Evolutionary conservation across 2,329 filamentous ascomycete species (phyloP), one percentile per base, ranked within the genome.

Genomic region (Sordariomycetes sp.): DNA sequence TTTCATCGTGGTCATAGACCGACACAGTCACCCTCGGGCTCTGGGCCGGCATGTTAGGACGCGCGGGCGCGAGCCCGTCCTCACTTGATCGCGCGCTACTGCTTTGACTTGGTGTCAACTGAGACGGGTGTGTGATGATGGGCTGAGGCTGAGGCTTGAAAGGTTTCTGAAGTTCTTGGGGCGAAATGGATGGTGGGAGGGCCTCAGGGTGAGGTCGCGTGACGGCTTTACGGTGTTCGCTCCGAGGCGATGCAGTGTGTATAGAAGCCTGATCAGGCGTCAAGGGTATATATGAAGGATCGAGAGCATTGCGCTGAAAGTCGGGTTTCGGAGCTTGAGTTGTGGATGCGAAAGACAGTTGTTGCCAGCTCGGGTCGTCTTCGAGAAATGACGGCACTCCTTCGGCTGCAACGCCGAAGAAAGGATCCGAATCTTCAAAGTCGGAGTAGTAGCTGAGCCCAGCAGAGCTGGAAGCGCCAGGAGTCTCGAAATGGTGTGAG

Each of bases 21-120:
- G 72, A 76, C 31, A 76, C 68, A 6, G 65, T 73, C 15, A 77
- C 68, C 19, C 63, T 63, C 6, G 72, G 72, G 45, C 72, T 75
- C 39, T 61, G 64, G 15, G 55, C 32, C 8, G 38, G 49, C 63
- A 70, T 70, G 34, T 54, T 46, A 32, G 57, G 45, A 8, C 57
- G 46, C 29, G 52, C 51, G 3, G 60, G 55, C 4, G 53, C 51
- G 23, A 62, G 45, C 27, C 59, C 61, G 46, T 70, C 70, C 46
- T 72, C 68, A 14, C 32, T 70, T 4, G 71, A 69, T 34, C 55
- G 59, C 31, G 61, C 63, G 42, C 62, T 71, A 38, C 58, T 64
- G 44, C 63, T 68, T 14, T 64, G 64, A 31, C 66, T 63, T 5
- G 68, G 67, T 2, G 70, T 73, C 24, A 68, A 53, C 42, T 71